Evolutionary conservation across 257 asterid genomes (phyloP), one percentile per base, ranked within the genome.

Genomic region (Lithospermum erythrorhizon): DNA sequence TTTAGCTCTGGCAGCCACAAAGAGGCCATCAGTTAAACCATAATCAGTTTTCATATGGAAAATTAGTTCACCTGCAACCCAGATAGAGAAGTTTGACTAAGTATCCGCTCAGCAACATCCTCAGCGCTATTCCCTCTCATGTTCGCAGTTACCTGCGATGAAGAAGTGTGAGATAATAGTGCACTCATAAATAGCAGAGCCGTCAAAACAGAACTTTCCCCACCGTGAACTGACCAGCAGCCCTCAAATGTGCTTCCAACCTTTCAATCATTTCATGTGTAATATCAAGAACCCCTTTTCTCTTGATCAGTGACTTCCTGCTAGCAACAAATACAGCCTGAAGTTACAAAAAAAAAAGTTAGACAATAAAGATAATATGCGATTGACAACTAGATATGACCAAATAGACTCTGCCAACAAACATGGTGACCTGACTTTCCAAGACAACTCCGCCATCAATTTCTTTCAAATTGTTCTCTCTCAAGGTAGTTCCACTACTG

Each of bases 241-340:
- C 98, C 77, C 79, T 83, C 65, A 93, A 69, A 76, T 89, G 97
- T 48, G 98, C 98, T 78, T 93, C 98, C 73, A 93, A 64, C 72
- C 98, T 86, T 75, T 93, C 98, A 56, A 93, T 88, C 80, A 93
- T 93, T 82, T 93, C 98, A 17, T 89, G 98, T 32, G 97, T 86
- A 63, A 81, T 78, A 68, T 86, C 87, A 51, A 93, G 91, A 61
- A 79, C 96, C 48, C 81, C 95, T 69, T 84, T 75, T 71, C 96
- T 76, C 79, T 82, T 81, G 62, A 76, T 79, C 79, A 93, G 66
- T 21, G 98, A 89, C 80, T 71, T 89, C 78, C 88, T 86, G 79
- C 97, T 85, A 68, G 96, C 97, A 62, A 93, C 87, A 65, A 93
- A 82, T 47, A 89, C 85, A 49, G 98, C 97, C 98, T 91, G 87